Evolutionary conservation across 1,139 yeast genomes (phyloP).

Genomic region (Pichia sp.): DNA sequence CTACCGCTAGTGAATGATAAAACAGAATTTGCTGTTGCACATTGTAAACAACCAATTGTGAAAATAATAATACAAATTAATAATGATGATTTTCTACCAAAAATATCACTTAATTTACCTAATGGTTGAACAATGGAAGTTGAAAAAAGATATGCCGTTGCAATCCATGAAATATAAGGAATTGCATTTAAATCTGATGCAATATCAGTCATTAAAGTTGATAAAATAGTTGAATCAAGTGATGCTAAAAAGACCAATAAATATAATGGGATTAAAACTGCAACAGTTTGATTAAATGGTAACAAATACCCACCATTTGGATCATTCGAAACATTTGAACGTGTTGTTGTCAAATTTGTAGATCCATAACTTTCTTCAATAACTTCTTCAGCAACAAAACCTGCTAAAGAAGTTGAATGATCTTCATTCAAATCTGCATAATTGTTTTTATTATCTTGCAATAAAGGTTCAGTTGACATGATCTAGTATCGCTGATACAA

Average conservation of each 20-base stretch:
- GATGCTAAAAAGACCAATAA: constrained; percentile 44
- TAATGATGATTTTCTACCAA: constrained; percentile 61
- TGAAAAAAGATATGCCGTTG: constrained; percentile 54
- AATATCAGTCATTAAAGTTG: constrained; percentile 56
- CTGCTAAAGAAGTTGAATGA: constrained; percentile 39
- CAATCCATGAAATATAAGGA: constrained; percentile 52
- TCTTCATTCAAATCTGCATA: constrained; percentile 19
- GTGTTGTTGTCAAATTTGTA: background rate
- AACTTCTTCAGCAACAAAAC: constrained; percentile 43
- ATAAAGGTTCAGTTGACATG: background rate
- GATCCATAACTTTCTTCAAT: constrained; percentile 23
- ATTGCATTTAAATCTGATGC: constrained; percentile 56
- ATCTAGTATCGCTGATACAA: no score
- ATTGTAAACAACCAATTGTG: constrained; percentile 49
- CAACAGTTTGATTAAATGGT: constrained; percentile 24
- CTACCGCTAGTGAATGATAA: constrained; percentile 51
- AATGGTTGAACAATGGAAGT: constrained; percentile 68
- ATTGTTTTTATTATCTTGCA: constrained; percentile 9
- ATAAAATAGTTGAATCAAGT: constrained; percentile 59
- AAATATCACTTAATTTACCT: constrained; percentile 81
- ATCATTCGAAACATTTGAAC: background rate
- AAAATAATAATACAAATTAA: constrained; percentile 44
- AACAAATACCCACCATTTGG: constrained; percentile 24
- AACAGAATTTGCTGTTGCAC: constrained; percentile 41
- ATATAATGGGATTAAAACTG: constrained; percentile 25